Conservation (phyloP, 2,329 filamentous ascomycete genomes). For the Diaporthe citri region DNA sequence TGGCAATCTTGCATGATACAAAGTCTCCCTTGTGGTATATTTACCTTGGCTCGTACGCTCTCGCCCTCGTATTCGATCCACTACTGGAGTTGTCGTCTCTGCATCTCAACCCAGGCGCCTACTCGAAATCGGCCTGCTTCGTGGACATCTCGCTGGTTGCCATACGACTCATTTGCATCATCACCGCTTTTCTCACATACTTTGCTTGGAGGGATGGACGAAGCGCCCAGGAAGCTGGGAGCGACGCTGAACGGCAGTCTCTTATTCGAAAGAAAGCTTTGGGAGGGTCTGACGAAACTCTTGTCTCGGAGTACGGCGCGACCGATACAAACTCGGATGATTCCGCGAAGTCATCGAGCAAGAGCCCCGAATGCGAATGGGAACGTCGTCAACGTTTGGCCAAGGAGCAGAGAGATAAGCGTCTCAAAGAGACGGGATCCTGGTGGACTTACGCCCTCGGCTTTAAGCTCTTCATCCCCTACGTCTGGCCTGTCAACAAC, state of each 20-base stretch:
- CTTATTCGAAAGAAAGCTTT: constrained; percentile 60
- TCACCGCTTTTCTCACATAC: constrained; percentile 52
- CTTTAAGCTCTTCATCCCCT: constrained; percentile 82
- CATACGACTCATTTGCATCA: constrained; percentile 50
- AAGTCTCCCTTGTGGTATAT: constrained; percentile 70
- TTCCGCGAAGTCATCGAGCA: constrained; percentile 45
- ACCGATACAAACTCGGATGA: constrained; percentile 36
- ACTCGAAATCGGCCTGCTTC: constrained; percentile 40
- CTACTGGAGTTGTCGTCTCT: constrained; percentile 51
- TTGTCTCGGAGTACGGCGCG: constrained; percentile 37
- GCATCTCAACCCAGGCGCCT: constrained; percentile 34
- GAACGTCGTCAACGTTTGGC: constrained; percentile 65
- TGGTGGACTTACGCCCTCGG: constrained; percentile 83
- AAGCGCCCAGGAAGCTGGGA: constrained; percentile 43
- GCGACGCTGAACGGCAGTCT: constrained; percentile 70
- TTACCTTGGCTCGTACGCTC: constrained; percentile 71
- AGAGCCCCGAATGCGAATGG: constrained; percentile 65
- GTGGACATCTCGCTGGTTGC: constrained; percentile 49
- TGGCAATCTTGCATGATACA: constrained; percentile 65
- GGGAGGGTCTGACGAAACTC: constrained; percentile 42
- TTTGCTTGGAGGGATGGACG: constrained; percentile 43
- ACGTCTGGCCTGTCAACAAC: constrained; percentile 81
- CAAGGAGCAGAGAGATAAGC: constrained; percentile 73
- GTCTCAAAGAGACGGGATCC: constrained; percentile 79
- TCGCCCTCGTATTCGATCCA: constrained; percentile 70